A percentile compares a stretch with the other conserved stretches of the same genome.
Conservation (phyloP, 2,329 filamentous ascomycete genomes). For the Monilinia vaccinii-corymbosi region DNA sequence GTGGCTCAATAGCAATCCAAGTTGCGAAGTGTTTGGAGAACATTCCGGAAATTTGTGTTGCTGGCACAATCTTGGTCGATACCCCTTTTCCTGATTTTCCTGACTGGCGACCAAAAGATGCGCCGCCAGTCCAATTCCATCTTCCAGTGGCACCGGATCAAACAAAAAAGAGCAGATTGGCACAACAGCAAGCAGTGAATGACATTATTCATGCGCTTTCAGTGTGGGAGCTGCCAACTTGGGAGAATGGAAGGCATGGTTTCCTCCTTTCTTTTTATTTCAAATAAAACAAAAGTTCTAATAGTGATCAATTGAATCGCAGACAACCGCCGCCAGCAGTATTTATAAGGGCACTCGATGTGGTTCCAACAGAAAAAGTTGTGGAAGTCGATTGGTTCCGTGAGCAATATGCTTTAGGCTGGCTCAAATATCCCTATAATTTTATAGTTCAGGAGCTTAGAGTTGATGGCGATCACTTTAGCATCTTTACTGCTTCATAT, state of each 20-base stretch:
- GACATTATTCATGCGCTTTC: conserved; percentile 4
- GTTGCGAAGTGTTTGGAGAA: not conserved
- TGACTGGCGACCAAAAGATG: conserved; percentile 3
- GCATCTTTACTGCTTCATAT: conserved; percentile 3
- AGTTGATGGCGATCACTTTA: conserved; percentile 7
- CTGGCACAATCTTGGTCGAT: not conserved
- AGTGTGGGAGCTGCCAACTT: not conserved
- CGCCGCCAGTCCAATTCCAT: conserved; percentile 1
- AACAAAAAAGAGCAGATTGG: not conserved
- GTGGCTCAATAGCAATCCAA: conserved; percentile 3
- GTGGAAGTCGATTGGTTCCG: conserved; percentile 8
- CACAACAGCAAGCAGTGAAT: conserved; percentile 1
- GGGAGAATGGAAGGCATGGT: not conserved
- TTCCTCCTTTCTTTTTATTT: not conserved
- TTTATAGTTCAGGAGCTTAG: conserved; percentile 4
- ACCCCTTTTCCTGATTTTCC: conserved; percentile 3
- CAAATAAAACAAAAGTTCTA: not conserved
- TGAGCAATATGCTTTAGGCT: not conserved
- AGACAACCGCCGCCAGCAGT: conserved; percentile 1
- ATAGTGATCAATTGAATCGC: not conserved
- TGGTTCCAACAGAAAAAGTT: not conserved
- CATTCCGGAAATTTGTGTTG: conserved; percentile 1
- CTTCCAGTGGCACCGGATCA: not conserved
- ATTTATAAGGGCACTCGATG: not conserved
- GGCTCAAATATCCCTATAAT: conserved; percentile 2